Base-by-base conservation (phyloP, 345 rosid genomes). In the Chamaenerion angustifolium region DNA sequence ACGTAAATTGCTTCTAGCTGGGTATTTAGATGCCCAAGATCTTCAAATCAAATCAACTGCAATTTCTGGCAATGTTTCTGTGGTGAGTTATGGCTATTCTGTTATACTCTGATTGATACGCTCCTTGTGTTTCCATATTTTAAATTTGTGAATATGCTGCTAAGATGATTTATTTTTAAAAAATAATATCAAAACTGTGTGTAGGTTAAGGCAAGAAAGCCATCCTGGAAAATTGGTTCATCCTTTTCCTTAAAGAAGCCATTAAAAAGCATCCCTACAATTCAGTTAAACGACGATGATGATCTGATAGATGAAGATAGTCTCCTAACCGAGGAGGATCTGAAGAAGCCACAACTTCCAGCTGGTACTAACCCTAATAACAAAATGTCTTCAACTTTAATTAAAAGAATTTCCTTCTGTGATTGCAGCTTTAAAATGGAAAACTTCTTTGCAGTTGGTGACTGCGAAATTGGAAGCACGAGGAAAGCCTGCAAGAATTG, bases 401-500 rank as follows among this genome's bases (percentile, higher is more conserved):
- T 23, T 23, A 2, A 2, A 2, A 2, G 5, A 23, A 23, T 2
- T 5, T 23, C 27, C 27, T 23, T 23, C 27, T 23, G 27, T 23
- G 16, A 3, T 11, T 54, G 16, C 16, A 4, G 16, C 14, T 18
- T 7, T 16, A n/a, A 15, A 45, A 16, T 4, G 2, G 27, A 15
- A 31, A 43, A 12, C 6, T 2, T 11, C 43, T 21, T 9, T 71
- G 61, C 68, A 92, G 95, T 51, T 54, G 85, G 77, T 18, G 96
- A 84, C 64, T 92, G 96, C 35, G 96, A 82, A 57, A 75, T 76
- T 12, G 82, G 82, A 59, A 73, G 75, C 78, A 72, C 94, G 11
- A 82, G 82, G 71, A 92, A 87, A 73, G 98, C 98, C 56, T 92
- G 96, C 82, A 87, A 82, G 73, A 92, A 82, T 66, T 92, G 98